phyloP scores from a whole-genome alignment of 164 flowering plant species.

The Akebia trifoliata region DNA sequence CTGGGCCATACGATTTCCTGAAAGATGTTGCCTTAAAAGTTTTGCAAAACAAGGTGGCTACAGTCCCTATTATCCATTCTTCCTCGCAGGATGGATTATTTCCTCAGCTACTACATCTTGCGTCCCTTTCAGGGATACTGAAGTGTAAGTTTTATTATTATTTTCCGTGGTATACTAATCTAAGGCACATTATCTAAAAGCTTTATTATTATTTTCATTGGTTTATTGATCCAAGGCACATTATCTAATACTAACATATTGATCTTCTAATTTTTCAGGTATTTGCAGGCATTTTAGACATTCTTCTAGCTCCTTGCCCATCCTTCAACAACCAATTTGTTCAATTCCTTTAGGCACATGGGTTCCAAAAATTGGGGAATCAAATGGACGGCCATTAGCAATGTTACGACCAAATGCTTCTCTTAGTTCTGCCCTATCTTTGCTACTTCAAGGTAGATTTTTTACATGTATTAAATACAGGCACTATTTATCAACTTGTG shows the following conservation, averaged over 20 bases:
- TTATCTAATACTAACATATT: constrained; percentile 20
- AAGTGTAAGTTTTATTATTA: constrained; percentile 64
- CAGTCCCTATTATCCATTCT: constrained; percentile 75
- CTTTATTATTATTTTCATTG: background rate
- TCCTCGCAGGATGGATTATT: constrained; percentile 61
- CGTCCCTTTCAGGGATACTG: constrained; percentile 82
- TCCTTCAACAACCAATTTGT: constrained; percentile 48
- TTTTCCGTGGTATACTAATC: constrained; percentile 8
- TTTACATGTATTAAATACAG: background rate
- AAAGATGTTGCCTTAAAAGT: constrained; percentile 73
- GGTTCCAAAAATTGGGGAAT: constrained; percentile 81
- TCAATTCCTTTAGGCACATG: constrained; percentile 78
- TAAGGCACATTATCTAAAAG: background rate
- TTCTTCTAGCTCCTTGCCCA: constrained; percentile 44
- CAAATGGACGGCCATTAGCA: constrained; percentile 59
- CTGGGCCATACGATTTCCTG: constrained; percentile 77
- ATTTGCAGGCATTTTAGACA: constrained; percentile 75
- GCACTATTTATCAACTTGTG: background rate
- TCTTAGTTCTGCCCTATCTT: constrained; percentile 65
- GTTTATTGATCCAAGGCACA: background rate
- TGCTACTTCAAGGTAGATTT: constrained; percentile 70
- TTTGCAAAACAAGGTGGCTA: constrained; percentile 69
- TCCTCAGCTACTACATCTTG: constrained; percentile 84
- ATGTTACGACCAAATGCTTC: constrained; percentile 75
- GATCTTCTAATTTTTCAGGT: constrained; percentile 33